Conservation (phyloP, 257 asterid genomes). For the Lantana camara region DNA sequence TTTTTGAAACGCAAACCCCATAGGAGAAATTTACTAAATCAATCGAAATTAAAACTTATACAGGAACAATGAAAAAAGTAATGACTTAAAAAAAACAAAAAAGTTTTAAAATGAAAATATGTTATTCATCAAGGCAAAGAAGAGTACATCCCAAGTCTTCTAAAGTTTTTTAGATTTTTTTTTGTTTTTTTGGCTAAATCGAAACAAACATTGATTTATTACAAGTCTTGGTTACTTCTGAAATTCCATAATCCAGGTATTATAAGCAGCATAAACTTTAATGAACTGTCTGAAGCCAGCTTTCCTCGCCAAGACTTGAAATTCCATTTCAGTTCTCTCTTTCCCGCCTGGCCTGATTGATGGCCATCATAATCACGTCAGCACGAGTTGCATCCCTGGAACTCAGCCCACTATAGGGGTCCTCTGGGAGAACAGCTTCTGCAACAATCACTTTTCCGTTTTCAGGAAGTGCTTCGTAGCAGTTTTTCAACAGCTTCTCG, state of each 20-base stretch:
- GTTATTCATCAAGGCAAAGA: no score
- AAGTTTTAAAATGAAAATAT: no score
- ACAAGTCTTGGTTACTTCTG: no score
- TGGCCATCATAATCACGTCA: conserved; percentile 55
- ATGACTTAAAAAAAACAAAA: no score
- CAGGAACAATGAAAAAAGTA: no score
- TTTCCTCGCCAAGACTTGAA: conserved; percentile 48
- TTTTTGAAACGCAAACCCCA: no score
- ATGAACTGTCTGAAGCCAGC: conserved; percentile 43
- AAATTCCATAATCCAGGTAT: not conserved
- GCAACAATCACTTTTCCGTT: conserved; percentile 38
- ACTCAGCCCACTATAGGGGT: conserved; percentile 27
- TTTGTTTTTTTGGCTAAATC: no score
- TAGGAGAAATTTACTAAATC: no score
- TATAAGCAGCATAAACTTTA: not conserved
- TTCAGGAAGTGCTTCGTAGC: conserved; percentile 50
- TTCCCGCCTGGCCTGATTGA: conserved; percentile 62
- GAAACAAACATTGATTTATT: no score
- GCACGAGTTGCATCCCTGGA: not conserved
- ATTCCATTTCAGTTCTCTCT: conserved; percentile 65
- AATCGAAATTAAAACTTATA: no score
- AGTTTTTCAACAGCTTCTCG: conserved; percentile 47
- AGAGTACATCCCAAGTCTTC: no score
- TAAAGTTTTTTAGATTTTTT: no score
- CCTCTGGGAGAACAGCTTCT: conserved; percentile 43